These are phyloP conservation scores for Crepidotus variabilis DNA, from an alignment of 768 basidiomycete species.

Conservation along the genomic window DNA sequence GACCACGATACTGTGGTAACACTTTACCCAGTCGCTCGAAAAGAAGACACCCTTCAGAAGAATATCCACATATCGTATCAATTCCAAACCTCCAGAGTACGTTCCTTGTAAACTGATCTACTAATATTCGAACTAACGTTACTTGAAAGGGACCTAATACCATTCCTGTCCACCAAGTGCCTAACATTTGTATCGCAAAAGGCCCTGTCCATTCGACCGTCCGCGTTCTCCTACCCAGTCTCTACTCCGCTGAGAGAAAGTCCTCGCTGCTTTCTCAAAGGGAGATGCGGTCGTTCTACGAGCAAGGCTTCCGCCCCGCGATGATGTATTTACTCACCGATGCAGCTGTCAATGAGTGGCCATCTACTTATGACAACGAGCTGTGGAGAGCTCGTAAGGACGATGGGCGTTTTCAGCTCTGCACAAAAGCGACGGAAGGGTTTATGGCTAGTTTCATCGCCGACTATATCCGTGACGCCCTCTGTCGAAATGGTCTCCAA, in stretches of 20 bases:
- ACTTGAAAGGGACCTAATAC: background rate
- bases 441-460: conserved; percentile 6
- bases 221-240: background rate
- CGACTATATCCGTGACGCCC: conserved; percentile 2
- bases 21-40: conserved; percentile 7
- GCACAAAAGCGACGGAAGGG: conserved; percentile 7
- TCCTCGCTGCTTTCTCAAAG: background rate
- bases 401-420: conserved; percentile 12
- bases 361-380: conserved; percentile 15
- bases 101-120: background rate
- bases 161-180: background rate
- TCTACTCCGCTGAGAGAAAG: background rate
- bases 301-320: conserved; percentile 21
- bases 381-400: conserved; percentile 13
- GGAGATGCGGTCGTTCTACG: conserved; percentile 11
- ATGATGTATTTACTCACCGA: background rate
- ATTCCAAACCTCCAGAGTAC: background rate
- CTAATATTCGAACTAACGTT: background rate
- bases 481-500: no score
- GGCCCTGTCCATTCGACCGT: background rate
- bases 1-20: background rate
- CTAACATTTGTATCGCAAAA: background rate
- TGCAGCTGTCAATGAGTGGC: conserved; percentile 18
- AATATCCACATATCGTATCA: conserved; percentile 16
- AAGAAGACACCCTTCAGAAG: conserved; percentile 11